These are phyloP conservation scores for Diversispora epigaea DNA, from an alignment of 192 early-diverging fungal genomes.

Conservation along the genomic window DNA sequence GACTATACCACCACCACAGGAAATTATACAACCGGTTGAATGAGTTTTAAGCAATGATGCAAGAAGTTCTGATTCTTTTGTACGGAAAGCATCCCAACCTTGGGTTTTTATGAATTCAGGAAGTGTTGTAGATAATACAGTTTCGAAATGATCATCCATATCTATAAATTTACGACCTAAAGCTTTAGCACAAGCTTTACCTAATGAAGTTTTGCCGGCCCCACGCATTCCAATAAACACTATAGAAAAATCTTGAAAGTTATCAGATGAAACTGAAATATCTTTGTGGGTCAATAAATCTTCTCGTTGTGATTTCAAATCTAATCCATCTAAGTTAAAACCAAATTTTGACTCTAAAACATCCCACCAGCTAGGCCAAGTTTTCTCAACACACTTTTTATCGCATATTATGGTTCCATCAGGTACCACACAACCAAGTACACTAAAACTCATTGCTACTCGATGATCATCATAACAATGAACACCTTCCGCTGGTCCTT, in stretches of 20 bases:
- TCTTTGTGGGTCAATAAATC: constrained; percentile 37
- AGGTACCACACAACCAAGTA: constrained; percentile 77
- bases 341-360: constrained; percentile 79
- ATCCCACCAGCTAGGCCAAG: constrained; percentile 99
- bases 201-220: constrained; percentile 92
- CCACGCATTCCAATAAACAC: constrained; percentile 99
- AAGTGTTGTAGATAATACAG: constrained; percentile 67
- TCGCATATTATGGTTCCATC: constrained; percentile 78
- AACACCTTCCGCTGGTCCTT: constrained; percentile 63
- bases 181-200: constrained; percentile 64
- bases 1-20: constrained; percentile 95
- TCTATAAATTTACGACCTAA: constrained; percentile 82
- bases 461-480: constrained; percentile 98
- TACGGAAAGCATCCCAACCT: constrained; percentile 89
- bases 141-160: constrained; percentile 84
- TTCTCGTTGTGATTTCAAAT: constrained; percentile 43
- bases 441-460: constrained; percentile 94
- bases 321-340: constrained; percentile 58
- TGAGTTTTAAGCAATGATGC: constrained; percentile 55
- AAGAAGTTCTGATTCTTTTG: constrained; percentile 73
- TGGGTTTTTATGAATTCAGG: constrained; percentile 70
- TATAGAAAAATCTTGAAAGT: constrained; percentile 55
- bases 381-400: constrained; percentile 98
- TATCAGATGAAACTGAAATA: constrained; percentile 5
- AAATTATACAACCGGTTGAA: constrained; percentile 68